These are phyloP conservation scores for Suillus subalutaceus DNA, from an alignment of 768 basidiomycete genomes.

Conservation along the genomic window DNA sequence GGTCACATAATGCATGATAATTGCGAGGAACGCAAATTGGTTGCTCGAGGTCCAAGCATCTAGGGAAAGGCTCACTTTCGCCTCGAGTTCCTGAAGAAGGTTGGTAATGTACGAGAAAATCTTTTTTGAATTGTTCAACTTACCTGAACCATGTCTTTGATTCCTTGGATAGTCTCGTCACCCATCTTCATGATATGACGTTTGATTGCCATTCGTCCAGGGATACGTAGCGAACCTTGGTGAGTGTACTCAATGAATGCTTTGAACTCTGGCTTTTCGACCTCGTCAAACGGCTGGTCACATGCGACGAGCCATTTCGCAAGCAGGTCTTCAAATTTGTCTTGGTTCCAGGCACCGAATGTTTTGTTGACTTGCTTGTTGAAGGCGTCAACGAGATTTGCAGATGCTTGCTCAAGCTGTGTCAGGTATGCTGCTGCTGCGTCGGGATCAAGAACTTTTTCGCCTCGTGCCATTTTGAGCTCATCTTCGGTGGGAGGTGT, in stretches of 20 bases:
- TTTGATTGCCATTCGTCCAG: not conserved
- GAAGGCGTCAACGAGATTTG: not conserved
- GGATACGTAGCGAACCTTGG: not conserved
- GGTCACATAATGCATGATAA: too few relatives aligned
- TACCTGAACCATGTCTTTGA: not conserved
- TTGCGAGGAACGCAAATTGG: too few relatives aligned
- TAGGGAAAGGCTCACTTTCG: too few relatives aligned
- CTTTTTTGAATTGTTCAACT: not conserved
- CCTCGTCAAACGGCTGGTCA: not conserved
- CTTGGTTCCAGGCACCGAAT: not conserved
- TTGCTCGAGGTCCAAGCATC: too few relatives aligned
- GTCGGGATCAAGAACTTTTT: not conserved
- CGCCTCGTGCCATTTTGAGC: not conserved
- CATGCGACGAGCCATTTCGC: not conserved
- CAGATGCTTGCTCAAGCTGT: not conserved
- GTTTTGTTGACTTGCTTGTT: not conserved
- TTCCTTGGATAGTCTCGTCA: not conserved
- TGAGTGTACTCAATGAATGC: not conserved
- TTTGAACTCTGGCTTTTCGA: not conserved
- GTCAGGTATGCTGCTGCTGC: not conserved
- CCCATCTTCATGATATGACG: not conserved
- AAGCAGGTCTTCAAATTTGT: not conserved
- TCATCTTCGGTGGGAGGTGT: not conserved
- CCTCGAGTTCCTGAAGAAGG: too few relatives aligned
- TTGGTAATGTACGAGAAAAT: not conserved